A percentile compares a stretch with the other conserved stretches of the same genome.
These are phyloP conservation scores for Candida odintsovae DNA, from an alignment of 805 yeast species.

Conservation along the genomic window DNA sequence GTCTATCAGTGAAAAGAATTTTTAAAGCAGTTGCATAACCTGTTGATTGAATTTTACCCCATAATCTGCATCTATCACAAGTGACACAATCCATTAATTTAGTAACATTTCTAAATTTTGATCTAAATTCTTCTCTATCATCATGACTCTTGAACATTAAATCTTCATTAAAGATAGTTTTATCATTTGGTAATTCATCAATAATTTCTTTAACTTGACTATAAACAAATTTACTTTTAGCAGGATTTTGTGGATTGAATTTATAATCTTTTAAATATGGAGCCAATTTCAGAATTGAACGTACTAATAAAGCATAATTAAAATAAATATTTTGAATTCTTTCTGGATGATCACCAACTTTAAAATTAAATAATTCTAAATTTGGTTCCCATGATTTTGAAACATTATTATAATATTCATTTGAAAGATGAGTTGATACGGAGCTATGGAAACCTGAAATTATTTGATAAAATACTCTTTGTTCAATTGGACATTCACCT, in stretches of 20 bases:
- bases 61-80: conserved; percentile 93
- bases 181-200: conserved; percentile 18
- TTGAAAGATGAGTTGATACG: conserved; percentile 86
- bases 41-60: conserved; percentile 97
- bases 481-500: conserved; percentile 68
- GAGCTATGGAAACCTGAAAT: conserved; percentile 95
- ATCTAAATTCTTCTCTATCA: conserved; percentile 82
- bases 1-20: conserved; percentile 65
- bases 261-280: conserved; percentile 45
- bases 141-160: conserved; percentile 41
- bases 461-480: conserved; percentile 79
- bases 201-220: conserved; percentile 29
- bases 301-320: conserved; percentile 82
- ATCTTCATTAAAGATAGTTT: conserved; percentile 44
- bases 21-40: conserved; percentile 98
- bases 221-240: conserved; percentile 41
- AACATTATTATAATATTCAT: conserved; percentile 66
- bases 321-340: conserved; percentile 85
- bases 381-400: conserved; percentile 85
- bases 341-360: conserved; percentile 87
- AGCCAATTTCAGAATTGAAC: conserved; percentile 68
- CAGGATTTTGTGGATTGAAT: conserved; percentile 37
- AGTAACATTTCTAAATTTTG: conserved; percentile 83
- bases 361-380: conserved; percentile 70
- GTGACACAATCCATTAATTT: conserved; percentile 98